phyloP scores from a whole-genome alignment of 2,329 filamentous ascomycete species.

The Aspergillus alliaceus region DNA sequence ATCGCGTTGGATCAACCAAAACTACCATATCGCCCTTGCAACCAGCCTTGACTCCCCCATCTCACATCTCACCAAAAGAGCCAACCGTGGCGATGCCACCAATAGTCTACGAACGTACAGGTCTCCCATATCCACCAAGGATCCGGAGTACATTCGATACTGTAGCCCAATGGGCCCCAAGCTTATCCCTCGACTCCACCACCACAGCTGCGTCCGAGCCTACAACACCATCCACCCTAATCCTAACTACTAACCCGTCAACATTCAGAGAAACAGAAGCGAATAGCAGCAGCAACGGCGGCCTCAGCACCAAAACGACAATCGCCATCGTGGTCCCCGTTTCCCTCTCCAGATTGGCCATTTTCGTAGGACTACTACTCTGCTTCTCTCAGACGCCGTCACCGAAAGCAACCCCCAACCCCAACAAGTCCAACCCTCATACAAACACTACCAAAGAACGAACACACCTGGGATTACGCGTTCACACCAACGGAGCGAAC shows the following conservation, averaged over 20 bases:
- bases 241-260: background rate
- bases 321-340: conserved; percentile 37
- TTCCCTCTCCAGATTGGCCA: conserved; percentile 26
- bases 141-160: background rate
- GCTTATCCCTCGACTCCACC: background rate
- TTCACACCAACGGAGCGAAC: background rate
- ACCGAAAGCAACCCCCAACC: conserved; percentile 10
- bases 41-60: background rate
- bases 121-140: too few species aligned
- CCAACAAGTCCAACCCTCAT: background rate
- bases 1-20: background rate
- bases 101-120: background rate
- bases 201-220: background rate
- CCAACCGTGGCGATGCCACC: too few species aligned
- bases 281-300: background rate
- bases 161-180: background rate
- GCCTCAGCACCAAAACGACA: conserved; percentile 22
- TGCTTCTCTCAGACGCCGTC: conserved; percentile 25
- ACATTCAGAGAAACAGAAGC: background rate
- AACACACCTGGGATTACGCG: conserved; percentile 1
- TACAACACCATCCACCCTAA: background rate
- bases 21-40: background rate
- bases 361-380: conserved; percentile 25
- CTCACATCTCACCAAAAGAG: background rate
- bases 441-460: conserved; percentile 7